Evolutionary conservation across 2,329 filamentous ascomycete genomes (phyloP), one percentile per base, ranked within the genome.

Genomic region (Malbranchea zuffiana): DNA sequence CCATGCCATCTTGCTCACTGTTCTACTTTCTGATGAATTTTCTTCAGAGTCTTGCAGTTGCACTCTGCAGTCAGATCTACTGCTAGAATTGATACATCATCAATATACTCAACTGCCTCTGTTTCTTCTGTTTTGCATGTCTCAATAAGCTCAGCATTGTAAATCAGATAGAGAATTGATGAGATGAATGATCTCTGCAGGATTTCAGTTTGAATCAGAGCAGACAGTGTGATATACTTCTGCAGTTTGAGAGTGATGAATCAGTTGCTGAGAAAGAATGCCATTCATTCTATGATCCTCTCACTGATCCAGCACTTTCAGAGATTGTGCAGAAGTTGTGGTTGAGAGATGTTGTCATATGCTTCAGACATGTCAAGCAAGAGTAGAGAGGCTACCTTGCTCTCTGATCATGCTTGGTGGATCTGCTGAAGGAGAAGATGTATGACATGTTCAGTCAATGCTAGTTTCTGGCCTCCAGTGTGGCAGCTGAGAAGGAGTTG

Each of bases 111-210:
- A 23, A 44, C 29, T 2, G 34, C 29, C 10, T 41, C 32, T 18
- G 35, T 38, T 6, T 42, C 28, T 5, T 36, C 17, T 17, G 26
- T 27, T 6, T 40, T 35, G 35, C 31, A 37, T 34, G 17, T 36
- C 11, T 50, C 44, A 6, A 51, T 38, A n/a, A 50, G 36, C 17
- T 49, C 47, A 0, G 45, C 37, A 20, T 50, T 54, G 43, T 48
- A 55, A 47, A 55, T 48, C 6, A 54, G 32, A 31, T 46, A 53
- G 7, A 54, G 45, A 28, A 53, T 50, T 21, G 43, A 49, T 20
- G 46, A 54, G 35, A 54, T 24, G 5, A 41, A 47, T 5, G 48
- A 40, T 4, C 37, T 37, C 21, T 43, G 31, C n/a, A 37, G 27
- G 6, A 42, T 39, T 21, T 26, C 40, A 12, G 37, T 32, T 18